These are phyloP conservation scores for Rhytidiadelphus loreus DNA, from an alignment of 225 moss, liverwort and hornwort species.

Conservation along the genomic window DNA sequence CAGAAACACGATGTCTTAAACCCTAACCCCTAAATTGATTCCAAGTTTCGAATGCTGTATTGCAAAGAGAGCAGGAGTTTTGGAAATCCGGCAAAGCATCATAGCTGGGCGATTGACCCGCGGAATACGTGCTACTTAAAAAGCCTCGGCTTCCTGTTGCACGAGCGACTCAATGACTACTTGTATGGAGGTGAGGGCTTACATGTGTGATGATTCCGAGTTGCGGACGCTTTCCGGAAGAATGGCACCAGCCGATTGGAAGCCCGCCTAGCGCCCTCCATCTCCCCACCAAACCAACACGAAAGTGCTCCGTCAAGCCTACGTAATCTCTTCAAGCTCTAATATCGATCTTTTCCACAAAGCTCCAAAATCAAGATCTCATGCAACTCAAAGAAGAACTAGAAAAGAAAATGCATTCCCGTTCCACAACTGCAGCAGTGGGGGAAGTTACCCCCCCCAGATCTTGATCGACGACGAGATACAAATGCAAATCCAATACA, in stretches of 20 bases:
- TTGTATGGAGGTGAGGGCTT: background rate
- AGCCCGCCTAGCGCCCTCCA: slow-evolving; percentile 16
- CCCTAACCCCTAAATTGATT: slow-evolving; percentile 8
- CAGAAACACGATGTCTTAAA: background rate
- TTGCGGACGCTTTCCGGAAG: slow-evolving; percentile 2
- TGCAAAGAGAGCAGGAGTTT: background rate
- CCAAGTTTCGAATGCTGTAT: background rate
- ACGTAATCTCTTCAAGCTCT: background rate
- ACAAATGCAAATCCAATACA: background rate
- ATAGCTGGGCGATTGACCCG: background rate
- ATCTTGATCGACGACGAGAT: background rate
- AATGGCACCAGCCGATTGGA: slow-evolving; percentile 19
- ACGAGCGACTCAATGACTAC: background rate
- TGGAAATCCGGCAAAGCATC: background rate
- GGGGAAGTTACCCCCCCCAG: background rate
- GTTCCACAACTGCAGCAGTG: background rate
- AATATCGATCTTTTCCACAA: background rate
- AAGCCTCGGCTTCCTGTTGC: background rate
- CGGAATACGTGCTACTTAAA: background rate
- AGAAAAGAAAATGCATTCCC: background rate
- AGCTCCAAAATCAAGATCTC: background rate
- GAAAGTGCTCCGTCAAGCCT: background rate
- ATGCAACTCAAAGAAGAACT: background rate
- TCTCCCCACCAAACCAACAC: background rate
- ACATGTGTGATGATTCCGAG: slow-evolving; percentile 4